Base-by-base conservation (phyloP, 495 filamentous ascomycete genomes). In the Daldinia loculata region DNA sequence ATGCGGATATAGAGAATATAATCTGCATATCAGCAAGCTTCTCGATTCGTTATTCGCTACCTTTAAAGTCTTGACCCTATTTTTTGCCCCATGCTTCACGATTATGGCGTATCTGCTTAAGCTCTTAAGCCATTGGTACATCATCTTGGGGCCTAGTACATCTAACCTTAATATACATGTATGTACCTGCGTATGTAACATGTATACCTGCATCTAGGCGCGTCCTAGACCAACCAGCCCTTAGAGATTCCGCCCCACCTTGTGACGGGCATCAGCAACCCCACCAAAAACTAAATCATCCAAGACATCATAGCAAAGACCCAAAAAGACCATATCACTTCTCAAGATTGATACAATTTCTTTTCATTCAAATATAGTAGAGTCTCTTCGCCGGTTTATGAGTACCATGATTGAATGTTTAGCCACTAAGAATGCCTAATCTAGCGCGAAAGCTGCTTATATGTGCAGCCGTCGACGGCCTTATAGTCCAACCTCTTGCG, bases 391-490 rank as follows among this genome's bases (percentile, higher is more conserved):
- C 27, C 14, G 11, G 12, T 51, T 64, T 57, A 45, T 29, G 22
- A 56, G 17, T 66, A 60, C 29, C 38, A 71, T 72, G 64, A 48
- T 69, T 29, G 61, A 64, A 24, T 67, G 38, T 19, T 61, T 41
- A 27, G 41, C n/a, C 8, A 50, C 38, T 58, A 64, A 78, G 48
- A 58, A 95, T 95, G 91, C 89, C 93, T 67, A 84, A 87, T 73
- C 79, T 96, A 61, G 87, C 90, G 70, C 89, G 92, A 67, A 97
- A 94, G 77, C 78, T 97, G 52, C 74, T 93, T 57, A 86, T 97
- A 67, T 89, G 91, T 80, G 94, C 94, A 52, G 89, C 93, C 12
- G 87, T 91, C 53, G 95, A 98, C 74, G 95, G 95, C 34, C 85
- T 98, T 24, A 83, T 97, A 67, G 83, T 98, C 36, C 91, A 95